Base-by-base conservation (phyloP, 148 eudicot species). In the Selenicereus undatus region DNA sequence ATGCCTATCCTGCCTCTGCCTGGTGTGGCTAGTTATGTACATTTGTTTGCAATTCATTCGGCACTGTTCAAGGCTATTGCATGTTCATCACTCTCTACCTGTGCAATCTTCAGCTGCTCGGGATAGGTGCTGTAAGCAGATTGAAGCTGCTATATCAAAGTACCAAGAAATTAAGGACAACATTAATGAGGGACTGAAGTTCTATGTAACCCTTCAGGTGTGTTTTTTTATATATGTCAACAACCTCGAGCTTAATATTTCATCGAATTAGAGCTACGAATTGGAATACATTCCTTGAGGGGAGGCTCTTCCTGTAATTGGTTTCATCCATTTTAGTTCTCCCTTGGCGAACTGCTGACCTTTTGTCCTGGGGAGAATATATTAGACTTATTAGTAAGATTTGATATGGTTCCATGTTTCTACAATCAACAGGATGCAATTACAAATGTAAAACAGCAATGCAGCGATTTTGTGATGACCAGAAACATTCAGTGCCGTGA, bases 191-290 rank as follows among this genome's bases (percentile, higher is more conserved):
- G 99, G 99, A 75, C 69, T 96, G 79, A 96, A 96, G 86, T 96
- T 96, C 78, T 96, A 96, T 83, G 98, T 94, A 29, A 94, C 99
- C 51, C 99, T 96, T 83, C 99, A 94, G 97, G 98, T 94, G 86
- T 62, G 26, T 29, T 60, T 26, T 66, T 81, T 0, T n/a, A 42
- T 29, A 18, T 50, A 17, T 27, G 0, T 60, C 8, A 60, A 68
- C 29, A 24, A 13, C 76, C 45, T 74, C 18, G 14, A 73, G 26
- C 45, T 48, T 2, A 8, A 8, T 42, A 35, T 71, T 22, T 81
- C 48, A 75, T 9, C 45, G 36, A 51, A 64, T 35, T 11, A 35
- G 52, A 17, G 62, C 66, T 42, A 24, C 56, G 43, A 27, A 29
- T 45, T 74, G 16, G 18, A 71, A n/a, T 52, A 24, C 27, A 18